Evolutionary conservation across 2,329 filamentous ascomycete genomes (phyloP).

Genomic region (Microthyrium microscopicum): DNA sequence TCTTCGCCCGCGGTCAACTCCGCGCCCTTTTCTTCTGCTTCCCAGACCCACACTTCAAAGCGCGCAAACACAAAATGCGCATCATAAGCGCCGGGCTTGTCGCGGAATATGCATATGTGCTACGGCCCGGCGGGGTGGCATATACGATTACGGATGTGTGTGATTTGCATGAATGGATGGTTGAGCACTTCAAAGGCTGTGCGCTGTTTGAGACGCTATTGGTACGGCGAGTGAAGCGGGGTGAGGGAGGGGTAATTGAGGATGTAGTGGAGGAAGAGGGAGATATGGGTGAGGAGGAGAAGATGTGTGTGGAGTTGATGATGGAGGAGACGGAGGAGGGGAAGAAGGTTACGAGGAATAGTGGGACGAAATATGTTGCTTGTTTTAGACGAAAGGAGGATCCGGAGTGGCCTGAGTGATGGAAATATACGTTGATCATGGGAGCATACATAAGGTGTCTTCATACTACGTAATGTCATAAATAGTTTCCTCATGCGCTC

Average conservation of each 20-base stretch:
- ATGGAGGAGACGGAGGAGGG: constrained; percentile 81
- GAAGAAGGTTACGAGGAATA: constrained; percentile 87
- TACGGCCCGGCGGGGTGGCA: constrained; percentile 67
- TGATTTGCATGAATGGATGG: constrained; percentile 88
- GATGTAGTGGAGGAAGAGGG: constrained; percentile 45
- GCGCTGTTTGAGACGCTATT: constrained; percentile 65
- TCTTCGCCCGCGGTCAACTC: constrained; percentile 69
- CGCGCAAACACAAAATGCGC: constrained; percentile 87
- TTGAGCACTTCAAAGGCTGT: constrained; percentile 63
- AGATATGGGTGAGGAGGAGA: constrained; percentile 34
- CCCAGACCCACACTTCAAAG: constrained; percentile 95
- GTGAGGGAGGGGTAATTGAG: too few species aligned
- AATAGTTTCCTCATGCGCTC: too few species aligned
- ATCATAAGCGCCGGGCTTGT: constrained; percentile 82
- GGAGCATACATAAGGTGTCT: too few species aligned
- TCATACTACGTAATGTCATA: too few species aligned
- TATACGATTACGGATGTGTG: constrained; percentile 98
- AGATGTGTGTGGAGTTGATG: constrained; percentile 62
- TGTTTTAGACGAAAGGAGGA: constrained; percentile 69
- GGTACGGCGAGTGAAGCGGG: too few species aligned
- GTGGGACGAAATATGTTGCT: constrained; percentile 79
- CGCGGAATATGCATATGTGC: constrained; percentile 81
- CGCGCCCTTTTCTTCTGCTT: constrained; percentile 95
- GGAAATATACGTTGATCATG: too few species aligned
- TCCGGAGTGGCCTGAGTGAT: constrained; percentile 47